Base-by-base conservation (phyloP, 2,329 filamentous ascomycete species). In the Aspergillus hortae region DNA sequence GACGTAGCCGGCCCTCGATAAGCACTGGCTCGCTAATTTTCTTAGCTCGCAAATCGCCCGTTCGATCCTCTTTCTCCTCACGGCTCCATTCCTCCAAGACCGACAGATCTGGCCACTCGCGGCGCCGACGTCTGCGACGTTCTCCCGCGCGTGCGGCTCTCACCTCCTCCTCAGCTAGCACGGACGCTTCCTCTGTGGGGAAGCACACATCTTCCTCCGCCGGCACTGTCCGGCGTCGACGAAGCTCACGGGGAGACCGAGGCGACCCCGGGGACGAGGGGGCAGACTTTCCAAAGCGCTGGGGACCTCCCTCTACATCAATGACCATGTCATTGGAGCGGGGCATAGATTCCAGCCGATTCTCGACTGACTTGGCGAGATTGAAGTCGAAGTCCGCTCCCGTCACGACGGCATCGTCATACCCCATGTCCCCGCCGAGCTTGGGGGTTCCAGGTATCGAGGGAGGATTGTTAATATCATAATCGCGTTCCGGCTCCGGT, bases 11-110 rank as follows among this genome's bases (percentile, higher is more conserved):
- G 0, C 94, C 94, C 54, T 92, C 92, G 53, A 99, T 87, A 60
- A 97, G 83, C 64, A 96, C 86, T 9, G 94, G 94, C 67, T 99
- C 94, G 5, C 88, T 95, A 58, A 97, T 92, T 69, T 88, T 94
- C 75, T 96, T 96, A 44, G 88, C 87, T 3, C 91, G 85, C 38
- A 90, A 83, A 49, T 89, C 89, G 52, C 94, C 90, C 48, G 83
- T 92, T 48, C 89, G 83, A 52, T 87, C 86, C 67, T 96, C 91
- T 70, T 95, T 96, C 70, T 99, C 94, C 59, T 92, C 85, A 4
- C 82, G 82, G 56, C 87, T 90, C 92, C 92, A 99, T 57, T 95
- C 89, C 53, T 96, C 90, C 10, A 99, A 75, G 4, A 89, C 83
- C 1, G 83, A 77, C 14, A 97, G 75, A 67, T 97, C 91, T 0